Conservation (phyloP, 306 rosid genomes). For the Acacia confusa region DNA sequence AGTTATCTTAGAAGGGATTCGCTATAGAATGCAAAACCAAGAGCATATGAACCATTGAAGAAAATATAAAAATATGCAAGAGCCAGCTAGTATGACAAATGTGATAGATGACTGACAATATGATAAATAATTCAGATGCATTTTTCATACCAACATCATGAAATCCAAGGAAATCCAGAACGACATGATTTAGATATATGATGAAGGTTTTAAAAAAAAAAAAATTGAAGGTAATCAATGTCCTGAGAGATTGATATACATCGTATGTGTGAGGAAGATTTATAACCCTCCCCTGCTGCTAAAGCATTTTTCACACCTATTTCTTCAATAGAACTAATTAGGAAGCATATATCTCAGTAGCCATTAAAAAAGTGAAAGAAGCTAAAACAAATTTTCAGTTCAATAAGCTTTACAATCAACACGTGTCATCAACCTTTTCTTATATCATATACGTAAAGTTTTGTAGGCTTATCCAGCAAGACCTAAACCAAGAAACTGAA, state of each 20-base stretch:
- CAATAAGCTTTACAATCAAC: background rate
- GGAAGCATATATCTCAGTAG: background rate
- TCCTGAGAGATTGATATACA: background rate
- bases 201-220: background rate
- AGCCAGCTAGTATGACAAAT: conserved; percentile 6
- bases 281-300: background rate
- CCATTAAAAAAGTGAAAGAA: background rate
- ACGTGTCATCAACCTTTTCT: background rate
- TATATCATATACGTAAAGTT: background rate
- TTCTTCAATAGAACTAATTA: background rate
- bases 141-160: background rate
- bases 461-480: background rate
- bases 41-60: conserved; percentile 1
- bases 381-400: background rate
- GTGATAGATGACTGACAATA: background rate
- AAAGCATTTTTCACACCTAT: background rate
- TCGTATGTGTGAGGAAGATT: background rate
- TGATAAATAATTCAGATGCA: background rate
- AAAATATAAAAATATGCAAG: conserved; percentile 19
- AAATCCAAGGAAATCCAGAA: background rate
- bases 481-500: background rate
- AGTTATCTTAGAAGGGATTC: conserved; percentile 30
- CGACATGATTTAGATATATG: background rate
- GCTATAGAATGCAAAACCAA: conserved; percentile 30
- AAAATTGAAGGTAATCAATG: background rate